These are phyloP conservation scores for Mucor indicus DNA, from an alignment of 371 early-diverging fungal species.

Conservation along the genomic window DNA sequence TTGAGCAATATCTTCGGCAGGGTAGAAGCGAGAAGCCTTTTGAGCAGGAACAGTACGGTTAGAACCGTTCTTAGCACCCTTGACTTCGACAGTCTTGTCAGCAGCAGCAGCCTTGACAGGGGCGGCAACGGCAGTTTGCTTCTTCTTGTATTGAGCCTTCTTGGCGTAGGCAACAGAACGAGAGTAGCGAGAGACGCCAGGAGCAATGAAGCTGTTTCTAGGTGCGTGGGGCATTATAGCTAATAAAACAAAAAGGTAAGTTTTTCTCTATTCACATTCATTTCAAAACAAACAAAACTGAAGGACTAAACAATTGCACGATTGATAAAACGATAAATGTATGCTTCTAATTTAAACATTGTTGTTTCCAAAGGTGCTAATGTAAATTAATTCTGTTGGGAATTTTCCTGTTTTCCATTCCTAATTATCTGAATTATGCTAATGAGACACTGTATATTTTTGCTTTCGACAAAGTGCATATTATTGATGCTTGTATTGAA, in stretches of 20 bases:
- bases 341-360: not conserved
- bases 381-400: not conserved
- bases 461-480: too few species aligned
- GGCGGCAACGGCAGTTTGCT: slow-evolving; percentile 53
- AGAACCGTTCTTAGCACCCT: slow-evolving; percentile 82
- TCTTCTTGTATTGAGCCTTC: slow-evolving; percentile 81
- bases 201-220: slow-evolving; percentile 73
- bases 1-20: slow-evolving; percentile 77
- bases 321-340: too few species aligned
- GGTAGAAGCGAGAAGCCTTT: slow-evolving; percentile 79
- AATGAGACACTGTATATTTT: too few species aligned
- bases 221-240: slow-evolving; percentile 58
- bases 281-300: not conserved
- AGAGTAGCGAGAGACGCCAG: slow-evolving; percentile 79
- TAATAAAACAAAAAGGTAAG: not conserved
- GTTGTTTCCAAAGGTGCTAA: not conserved
- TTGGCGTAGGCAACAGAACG: slow-evolving; percentile 77
- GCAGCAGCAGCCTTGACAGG: slow-evolving; percentile 50
- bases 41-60: slow-evolving; percentile 68
- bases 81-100: slow-evolving; percentile 69
- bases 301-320: not conserved
- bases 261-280: too few species aligned
- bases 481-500: too few species aligned
- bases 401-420: too few species aligned
- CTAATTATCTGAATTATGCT: too few species aligned